Base-by-base conservation (phyloP, 495 filamentous ascomycete species). In the Trichoderma gamsii region DNA sequence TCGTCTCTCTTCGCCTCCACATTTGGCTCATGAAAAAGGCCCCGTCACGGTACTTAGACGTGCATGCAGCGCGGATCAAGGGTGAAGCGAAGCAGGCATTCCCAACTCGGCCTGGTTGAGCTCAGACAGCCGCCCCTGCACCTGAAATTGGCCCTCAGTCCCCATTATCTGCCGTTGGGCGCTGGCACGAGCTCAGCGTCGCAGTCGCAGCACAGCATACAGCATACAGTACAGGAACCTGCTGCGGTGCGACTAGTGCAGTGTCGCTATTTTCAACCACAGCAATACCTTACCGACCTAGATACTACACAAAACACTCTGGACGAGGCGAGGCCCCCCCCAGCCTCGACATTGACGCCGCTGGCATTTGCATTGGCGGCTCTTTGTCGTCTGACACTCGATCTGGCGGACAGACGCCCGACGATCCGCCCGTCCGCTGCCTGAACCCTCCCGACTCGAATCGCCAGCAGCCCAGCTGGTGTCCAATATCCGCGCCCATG, bases 41-140 rank as follows among this genome's bases (percentile, higher is more conserved):
- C 51, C 51, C 51, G 23, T 59, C 51, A 61, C 56, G 56, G 56
- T 61, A 61, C 27, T 61, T 61, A 61, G 56, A 61, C 56, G 56
- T 61, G 56, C 56, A 61, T 61, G 56, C 56, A 61, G 56, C 56
- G 56, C 56, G 56, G 56, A 61, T 61, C 56, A 29, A 52, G 56
- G 27, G 56, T 61, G 56, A 61, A 61, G 56, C 56, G 56, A 61
- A 32, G 56, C 56, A 61, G 56, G 51, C 51, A 59, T 59, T 59
- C 11, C 51, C 51, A 59, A 59, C 51, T 21, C 18, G 51, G 51
- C 11, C 23, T 25, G 56, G 56, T 25, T 29, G 56, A 61, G 56
- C 56, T 32, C 56, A 61, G 56, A 61, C 56, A 61, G 56, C 56
- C 56, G 56, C 12, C 56, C 35, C 56, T 27, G 11, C 56, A 61